A percentile compares a stretch with the other conserved stretches of the same genome.
phyloP scores from a whole-genome alignment of 2,329 filamentous ascomycete species.

The Neoarthrinium moseri region DNA sequence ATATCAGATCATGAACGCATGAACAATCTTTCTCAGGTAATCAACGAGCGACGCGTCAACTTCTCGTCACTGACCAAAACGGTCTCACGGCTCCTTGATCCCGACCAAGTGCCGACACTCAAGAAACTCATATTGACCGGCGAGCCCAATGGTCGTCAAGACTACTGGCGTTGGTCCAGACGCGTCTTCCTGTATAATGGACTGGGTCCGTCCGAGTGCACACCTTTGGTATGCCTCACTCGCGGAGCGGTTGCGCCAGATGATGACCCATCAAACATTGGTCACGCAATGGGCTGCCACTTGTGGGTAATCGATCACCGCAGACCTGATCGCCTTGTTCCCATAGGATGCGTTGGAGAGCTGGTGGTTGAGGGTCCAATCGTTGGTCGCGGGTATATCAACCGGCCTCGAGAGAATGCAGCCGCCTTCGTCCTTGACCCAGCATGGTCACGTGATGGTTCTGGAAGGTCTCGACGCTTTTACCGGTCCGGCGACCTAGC shows the following conservation, averaged over 20 bases:
- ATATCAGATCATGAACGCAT: constrained; percentile 36
- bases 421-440: constrained; percentile 21
- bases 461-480: constrained; percentile 19
- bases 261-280: constrained; percentile 1
- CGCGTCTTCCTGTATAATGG: too few species aligned
- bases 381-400: constrained; percentile 29
- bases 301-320: constrained; percentile 11
- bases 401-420: constrained; percentile 16
- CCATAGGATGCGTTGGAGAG: constrained; percentile 16
- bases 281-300: constrained; percentile 1
- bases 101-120: neutral
- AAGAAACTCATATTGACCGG: neutral
- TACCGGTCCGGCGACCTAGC: constrained; percentile 36
- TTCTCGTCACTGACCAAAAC: too few species aligned
- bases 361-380: constrained; percentile 15
- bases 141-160: too few species aligned
- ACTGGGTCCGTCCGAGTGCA: constrained; percentile 3
- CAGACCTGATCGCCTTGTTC: constrained; percentile 9
- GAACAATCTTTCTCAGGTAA: too few species aligned
- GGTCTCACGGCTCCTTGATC: neutral
- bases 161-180: too few species aligned
- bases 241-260: neutral
- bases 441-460: neutral
- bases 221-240: too few species aligned
- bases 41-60: too few species aligned